Evolutionary conservation across 139 green algal species (phyloP), one percentile per base, ranked within the genome.

Genomic region (Chlorella ohadii): DNA sequence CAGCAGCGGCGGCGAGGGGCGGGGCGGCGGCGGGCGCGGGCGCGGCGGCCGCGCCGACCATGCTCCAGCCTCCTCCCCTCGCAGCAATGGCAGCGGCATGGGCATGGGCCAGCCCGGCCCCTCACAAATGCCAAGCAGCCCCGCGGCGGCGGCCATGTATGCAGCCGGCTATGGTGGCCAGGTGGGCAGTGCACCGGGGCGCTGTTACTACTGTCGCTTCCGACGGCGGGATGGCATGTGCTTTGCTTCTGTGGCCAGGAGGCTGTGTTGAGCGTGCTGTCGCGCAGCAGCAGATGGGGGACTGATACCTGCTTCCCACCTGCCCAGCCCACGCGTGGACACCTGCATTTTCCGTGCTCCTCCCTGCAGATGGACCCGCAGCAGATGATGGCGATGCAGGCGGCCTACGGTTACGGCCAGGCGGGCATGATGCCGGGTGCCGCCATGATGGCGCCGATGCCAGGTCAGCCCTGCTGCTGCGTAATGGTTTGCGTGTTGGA

Each of bases 351-450:
- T n/a, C n/a, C n/a, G n/a, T n/a, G n/a, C 38, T 22, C 7, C 17
- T 39, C 38, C 28, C 0, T 41, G 72, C 76, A 82, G 76, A 82
- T 82, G 76, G 76, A 63, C 59, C 31, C 55, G 5, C 75, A 81
- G 56, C 55, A 81, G 22, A 81, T 81, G 75, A 81, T 81, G 55
- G 38, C 38, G 25, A 72, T 71, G 76, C 70, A 77, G 70, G 56
- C 44, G 25, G 70, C 28, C 9, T 71, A 72, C 22, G 51, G 59
- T 39, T 61, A 71, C 28, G 76, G 76, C 22, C 76, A 82, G 76
- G 51, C 12, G 51, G 76, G 76, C 27, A 82, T 82, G 76, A 71
- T 82, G 76, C 76, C 76, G 2, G 36, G 34, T 22, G 76, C 34
- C 27, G 33, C 34, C 11, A 72, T 71, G 57, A 72, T 72, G 76